Conservation (phyloP, 129 eudicot genomes). For the Heracleum sosnowskyi region DNA sequence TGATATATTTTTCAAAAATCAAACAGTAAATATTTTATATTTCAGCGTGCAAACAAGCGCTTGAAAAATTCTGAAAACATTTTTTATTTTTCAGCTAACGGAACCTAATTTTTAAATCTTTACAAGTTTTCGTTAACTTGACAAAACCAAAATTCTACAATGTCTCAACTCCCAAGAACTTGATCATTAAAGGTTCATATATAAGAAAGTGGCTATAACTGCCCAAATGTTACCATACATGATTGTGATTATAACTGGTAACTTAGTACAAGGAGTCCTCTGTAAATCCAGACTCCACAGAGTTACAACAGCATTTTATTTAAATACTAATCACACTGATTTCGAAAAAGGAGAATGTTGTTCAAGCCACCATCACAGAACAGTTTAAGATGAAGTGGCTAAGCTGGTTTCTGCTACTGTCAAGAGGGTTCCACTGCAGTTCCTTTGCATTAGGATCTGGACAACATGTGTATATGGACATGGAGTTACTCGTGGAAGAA, state of each 20-base stretch:
- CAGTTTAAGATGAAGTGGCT: conserved; percentile 72
- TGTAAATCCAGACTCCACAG: conserved; percentile 2
- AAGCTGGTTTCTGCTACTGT: conserved; percentile 37
- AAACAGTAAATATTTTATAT: no score
- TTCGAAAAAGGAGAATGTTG: background rate
- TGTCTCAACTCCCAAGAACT: background rate
- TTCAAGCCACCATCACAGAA: conserved; percentile 77
- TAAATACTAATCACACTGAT: conserved; percentile 19
- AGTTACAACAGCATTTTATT: conserved; percentile 14
- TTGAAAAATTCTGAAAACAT: no score
- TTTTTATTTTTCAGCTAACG: no score
- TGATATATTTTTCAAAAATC: no score
- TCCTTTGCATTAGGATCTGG: conserved; percentile 41
- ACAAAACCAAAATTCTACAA: no score
- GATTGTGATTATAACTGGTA: conserved; percentile 2
- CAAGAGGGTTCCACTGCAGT: conserved; percentile 50
- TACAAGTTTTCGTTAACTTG: no score
- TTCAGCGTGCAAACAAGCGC: no score
- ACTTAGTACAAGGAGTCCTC: background rate
- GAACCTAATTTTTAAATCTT: no score
- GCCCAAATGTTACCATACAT: background rate
- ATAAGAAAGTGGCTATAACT: background rate
- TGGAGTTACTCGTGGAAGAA: conserved; percentile 28
- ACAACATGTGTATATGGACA: conserved; percentile 69
- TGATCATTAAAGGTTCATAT: no score